Base-by-base conservation (phyloP, 495 filamentous ascomycete species). In the Geoglossum glabrum region DNA sequence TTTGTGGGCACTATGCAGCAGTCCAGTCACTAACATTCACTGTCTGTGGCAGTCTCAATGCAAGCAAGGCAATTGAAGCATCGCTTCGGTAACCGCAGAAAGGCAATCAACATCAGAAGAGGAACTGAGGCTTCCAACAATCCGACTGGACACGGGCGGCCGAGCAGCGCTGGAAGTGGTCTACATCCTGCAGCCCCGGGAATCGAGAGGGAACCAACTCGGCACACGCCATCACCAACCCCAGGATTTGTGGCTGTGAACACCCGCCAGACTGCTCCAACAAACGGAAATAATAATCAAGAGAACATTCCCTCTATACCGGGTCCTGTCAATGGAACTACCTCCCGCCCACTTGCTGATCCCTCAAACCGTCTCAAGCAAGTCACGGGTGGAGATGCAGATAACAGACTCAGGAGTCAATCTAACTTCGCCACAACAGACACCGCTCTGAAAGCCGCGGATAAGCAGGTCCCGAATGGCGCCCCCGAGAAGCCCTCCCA, bases 51-150 rank as follows among this genome's bases (percentile, higher is more conserved):
- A 77, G 85, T 90, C 25, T 86, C 87, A 56, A 79, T 81, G 25
- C 79, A 83, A 64, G 86, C 86, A 36, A 74, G 87, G 40, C 86
- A 92, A 65, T 77, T 94, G 25, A 90, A 87, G 62, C 86, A 90
- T 62, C 80, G 83, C 33, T 69, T 94, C 51, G 84, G 84, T 67
- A 83, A 82, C 55, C 81, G 87, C 47, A 80, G 80, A 58, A 80
- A 77, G 23, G 84, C 80, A 21, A 86, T 94, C 55, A 67, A 82
- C 40, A 78, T 74, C 55, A 71, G 83, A 1, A 58, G 68, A 43
- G 64, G 65, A 31, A 65, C 5, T 34, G 25, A 61, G 60, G 31
- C 57, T 23, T 15, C 57, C 26, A 21, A 21, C 19, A 59, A 46
- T 9, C 50, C 51, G 3, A 8, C 9, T 23, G 15, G 1, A 27